Evolutionary conservation across 768 basidiomycete genomes (phyloP), one percentile per base, ranked within the genome.

Genomic region (Hygrocybe coccinea): DNA sequence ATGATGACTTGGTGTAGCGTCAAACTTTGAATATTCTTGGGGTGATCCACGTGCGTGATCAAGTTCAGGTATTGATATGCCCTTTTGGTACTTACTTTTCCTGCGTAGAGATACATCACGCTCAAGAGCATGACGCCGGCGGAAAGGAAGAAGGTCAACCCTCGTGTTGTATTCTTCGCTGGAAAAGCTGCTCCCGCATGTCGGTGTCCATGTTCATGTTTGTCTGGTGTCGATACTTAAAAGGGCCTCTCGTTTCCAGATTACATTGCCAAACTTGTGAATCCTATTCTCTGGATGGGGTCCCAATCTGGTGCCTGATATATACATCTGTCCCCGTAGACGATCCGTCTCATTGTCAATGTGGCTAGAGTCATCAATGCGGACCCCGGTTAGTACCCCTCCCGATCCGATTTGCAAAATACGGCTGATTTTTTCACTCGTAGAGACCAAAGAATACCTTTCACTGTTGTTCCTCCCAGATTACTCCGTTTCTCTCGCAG

Each of bases 121-220:
- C 69, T 97, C 70, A 97, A 97, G 75, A 77, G 69, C 33, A 83
- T 95, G 84, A 76, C 78, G 2, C 80, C 89, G 0, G 85, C 71
- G 25, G 85, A 97, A 68, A 82, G 89, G 64, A 87, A 88, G 76
- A 89, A 89, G 67, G 81, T 87, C 60, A 84, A 81, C 61, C 88
- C 84, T n/a, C 82, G 85, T 51, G 93, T 92, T 17, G 87, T 92
- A n/a, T 89, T 99, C 78, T 98, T 99, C 60, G 95, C 92, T 33
- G 95, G 97, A 59, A 97, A 97, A 69, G 94, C 95, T 52, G 95
- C 95, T 0, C 95, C 95, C 37, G 95, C 85, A 56, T 92, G 87
- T 88, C 66, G 65, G 85, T 74, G 6, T 17, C 24, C 34, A 9
- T 38, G 12, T n/a, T n/a, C 36, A 33, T 12, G 15, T 17, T 24